A percentile compares a stretch with the other conserved stretches of the same genome.
Conservation (phyloP, 2,329 filamentous ascomycete genomes). For the Penicillium freii region DNA sequence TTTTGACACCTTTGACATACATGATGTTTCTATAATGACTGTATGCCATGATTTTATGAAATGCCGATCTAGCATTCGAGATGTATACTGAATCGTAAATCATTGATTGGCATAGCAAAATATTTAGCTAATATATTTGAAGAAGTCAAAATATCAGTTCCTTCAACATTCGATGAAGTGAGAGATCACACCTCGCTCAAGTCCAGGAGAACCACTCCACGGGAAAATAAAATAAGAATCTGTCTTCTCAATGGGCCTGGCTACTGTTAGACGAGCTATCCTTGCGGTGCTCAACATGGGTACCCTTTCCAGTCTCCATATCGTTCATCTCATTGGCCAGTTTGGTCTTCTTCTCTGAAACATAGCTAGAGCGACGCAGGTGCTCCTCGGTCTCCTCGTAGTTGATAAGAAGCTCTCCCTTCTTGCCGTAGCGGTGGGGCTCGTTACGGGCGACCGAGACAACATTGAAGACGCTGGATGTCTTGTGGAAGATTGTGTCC, state of each 20-base stretch:
- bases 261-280: conserved; percentile 16
- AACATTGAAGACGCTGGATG: conserved; percentile 47
- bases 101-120: neutral
- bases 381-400: conserved; percentile 47
- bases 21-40: neutral
- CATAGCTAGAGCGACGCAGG: conserved; percentile 27
- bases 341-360: conserved; percentile 18
- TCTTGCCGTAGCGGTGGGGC: conserved; percentile 56
- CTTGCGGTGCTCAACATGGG: conserved; percentile 20
- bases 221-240: neutral
- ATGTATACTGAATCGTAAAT: neutral
- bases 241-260: conserved; percentile 26
- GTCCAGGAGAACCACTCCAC: no score
- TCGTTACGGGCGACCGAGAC: conserved; percentile 52
- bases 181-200: no score
- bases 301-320: conserved; percentile 22
- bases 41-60: neutral
- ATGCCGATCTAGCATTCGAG: neutral
- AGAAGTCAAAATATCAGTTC: no score
- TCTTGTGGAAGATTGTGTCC: conserved; percentile 62
- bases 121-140: no score
- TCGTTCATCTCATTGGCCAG: conserved; percentile 6
- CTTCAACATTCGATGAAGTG: no score
- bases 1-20: neutral
- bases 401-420: conserved; percentile 54